Conservation (phyloP, 108 stramenopile species). For the Discostella stelligeroides region DNA sequence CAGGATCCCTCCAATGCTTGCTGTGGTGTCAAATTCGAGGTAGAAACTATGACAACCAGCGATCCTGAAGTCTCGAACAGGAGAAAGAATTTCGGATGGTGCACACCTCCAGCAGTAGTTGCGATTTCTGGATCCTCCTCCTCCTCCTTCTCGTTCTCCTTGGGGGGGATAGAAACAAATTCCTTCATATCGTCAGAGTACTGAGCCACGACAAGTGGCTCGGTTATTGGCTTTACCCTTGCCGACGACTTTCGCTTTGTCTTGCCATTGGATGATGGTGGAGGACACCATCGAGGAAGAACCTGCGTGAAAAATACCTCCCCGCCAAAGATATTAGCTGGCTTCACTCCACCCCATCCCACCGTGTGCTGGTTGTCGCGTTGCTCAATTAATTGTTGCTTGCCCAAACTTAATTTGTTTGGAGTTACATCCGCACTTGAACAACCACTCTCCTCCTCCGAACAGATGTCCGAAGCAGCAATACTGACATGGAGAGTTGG, state of each 20-base stretch:
- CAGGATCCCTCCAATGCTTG: conserved; percentile 70
- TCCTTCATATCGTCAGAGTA: no score
- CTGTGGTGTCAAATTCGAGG: conserved; percentile 64
- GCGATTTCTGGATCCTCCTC: neutral
- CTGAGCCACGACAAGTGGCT: no score
- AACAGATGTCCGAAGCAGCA: conserved; percentile 1
- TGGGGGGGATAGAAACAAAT: no score
- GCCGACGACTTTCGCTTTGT: neutral
- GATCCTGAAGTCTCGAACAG: conserved; percentile 70
- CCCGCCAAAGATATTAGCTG: conserved; percentile 39
- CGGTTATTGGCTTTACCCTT: neutral
- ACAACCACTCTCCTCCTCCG: conserved; percentile 2
- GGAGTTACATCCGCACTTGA: neutral
- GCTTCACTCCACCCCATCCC: conserved; percentile 18
- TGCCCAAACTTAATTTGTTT: neutral
- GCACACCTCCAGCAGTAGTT: conserved; percentile 55
- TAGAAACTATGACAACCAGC: conserved; percentile 74
- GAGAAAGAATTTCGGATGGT: conserved; percentile 87
- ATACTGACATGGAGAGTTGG: conserved; percentile 13
- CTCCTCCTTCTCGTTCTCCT: neutral
- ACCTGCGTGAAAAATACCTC: conserved; percentile 47
- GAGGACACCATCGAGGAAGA: conserved; percentile 41
- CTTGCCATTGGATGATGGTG: conserved; percentile 2
- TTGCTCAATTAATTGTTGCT: neutral
- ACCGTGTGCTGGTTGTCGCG: neutral